These are phyloP conservation scores for Aspergillus costaricaensis DNA, from an alignment of 2,329 filamentous ascomycete genomes.

Conservation along the genomic window DNA sequence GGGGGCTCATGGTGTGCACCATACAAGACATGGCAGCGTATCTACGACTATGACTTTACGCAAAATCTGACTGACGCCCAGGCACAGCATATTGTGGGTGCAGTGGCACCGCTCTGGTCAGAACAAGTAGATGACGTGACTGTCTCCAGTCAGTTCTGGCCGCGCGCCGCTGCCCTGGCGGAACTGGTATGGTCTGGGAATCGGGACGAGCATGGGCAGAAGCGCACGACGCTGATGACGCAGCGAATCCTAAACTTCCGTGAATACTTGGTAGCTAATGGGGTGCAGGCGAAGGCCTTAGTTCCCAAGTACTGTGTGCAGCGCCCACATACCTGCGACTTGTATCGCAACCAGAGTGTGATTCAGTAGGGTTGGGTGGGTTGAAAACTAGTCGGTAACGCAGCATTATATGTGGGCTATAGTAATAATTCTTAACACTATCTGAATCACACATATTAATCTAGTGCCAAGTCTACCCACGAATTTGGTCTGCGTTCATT, in stretches of 20 bases:
- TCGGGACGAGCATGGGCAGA: slow-evolving; percentile 50
- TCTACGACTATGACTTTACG: slow-evolving; percentile 62
- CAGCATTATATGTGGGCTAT: too few relatives aligned
- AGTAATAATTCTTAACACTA: too few relatives aligned
- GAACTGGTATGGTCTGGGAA: slow-evolving; percentile 61
- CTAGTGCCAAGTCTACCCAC: too few relatives aligned
- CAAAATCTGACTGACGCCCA: slow-evolving; percentile 50
- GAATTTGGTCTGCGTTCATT: too few relatives aligned
- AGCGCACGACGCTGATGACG: slow-evolving; percentile 56
- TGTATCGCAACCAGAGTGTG: slow-evolving; percentile 55
- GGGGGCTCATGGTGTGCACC: slow-evolving; percentile 61
- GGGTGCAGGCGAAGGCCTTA: slow-evolving; percentile 53
- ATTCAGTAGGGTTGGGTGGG: slow-evolving; percentile 13
- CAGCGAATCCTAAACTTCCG: slow-evolving; percentile 61
- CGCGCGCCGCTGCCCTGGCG: slow-evolving; percentile 57
- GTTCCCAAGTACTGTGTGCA: slow-evolving; percentile 61
- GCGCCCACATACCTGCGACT: slow-evolving; percentile 60
- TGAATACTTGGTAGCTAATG: slow-evolving; percentile 60
- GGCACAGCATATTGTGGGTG: slow-evolving; percentile 54
- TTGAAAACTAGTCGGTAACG: too few relatives aligned
- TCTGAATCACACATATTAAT: too few relatives aligned
- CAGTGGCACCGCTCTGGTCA: slow-evolving; percentile 54
- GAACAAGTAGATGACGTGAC: slow-evolving; percentile 59
- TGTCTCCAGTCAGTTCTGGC: slow-evolving; percentile 57
- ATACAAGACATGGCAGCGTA: slow-evolving; percentile 63